Conservation (phyloP, 306 rosid species). For the Cucurbita pepo region DNA sequence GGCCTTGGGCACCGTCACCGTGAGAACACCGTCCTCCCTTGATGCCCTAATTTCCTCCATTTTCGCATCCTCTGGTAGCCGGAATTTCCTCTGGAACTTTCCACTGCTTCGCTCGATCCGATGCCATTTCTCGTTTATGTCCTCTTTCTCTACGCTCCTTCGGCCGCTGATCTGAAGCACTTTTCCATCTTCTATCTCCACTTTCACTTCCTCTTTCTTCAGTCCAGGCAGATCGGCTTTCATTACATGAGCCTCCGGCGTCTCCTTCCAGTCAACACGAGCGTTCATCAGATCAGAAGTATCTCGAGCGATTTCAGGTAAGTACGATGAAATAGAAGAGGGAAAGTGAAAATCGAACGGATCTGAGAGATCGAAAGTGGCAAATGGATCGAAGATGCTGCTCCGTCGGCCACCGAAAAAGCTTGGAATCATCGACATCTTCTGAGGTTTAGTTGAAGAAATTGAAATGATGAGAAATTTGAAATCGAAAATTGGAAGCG, state of each 20-base stretch:
- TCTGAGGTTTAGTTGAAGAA: too few relatives aligned
- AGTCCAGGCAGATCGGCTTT: constrained; percentile 26
- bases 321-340: background rate
- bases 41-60: constrained; percentile 13
- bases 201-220: constrained; percentile 20
- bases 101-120: constrained; percentile 24
- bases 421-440: constrained; percentile 22
- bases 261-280: constrained; percentile 20
- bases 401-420: constrained; percentile 11
- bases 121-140: constrained; percentile 25
- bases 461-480: background rate
- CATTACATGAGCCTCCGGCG: constrained; percentile 22
- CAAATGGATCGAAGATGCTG: background rate
- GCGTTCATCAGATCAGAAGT: background rate
- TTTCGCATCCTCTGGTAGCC: constrained; percentile 20
- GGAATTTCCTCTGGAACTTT: constrained; percentile 18
- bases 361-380: constrained; percentile 8
- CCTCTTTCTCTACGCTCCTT: constrained; percentile 15
- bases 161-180: constrained; percentile 22
- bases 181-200: constrained; percentile 18
- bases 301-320: background rate
- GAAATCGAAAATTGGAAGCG: background rate
- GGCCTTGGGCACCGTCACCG: constrained; percentile 16
- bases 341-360: constrained; percentile 10
- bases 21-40: constrained; percentile 14